These are phyloP conservation scores for Tephrocybe sp. DNA, from an alignment of 768 basidiomycete species.

Conservation along the genomic window DNA sequence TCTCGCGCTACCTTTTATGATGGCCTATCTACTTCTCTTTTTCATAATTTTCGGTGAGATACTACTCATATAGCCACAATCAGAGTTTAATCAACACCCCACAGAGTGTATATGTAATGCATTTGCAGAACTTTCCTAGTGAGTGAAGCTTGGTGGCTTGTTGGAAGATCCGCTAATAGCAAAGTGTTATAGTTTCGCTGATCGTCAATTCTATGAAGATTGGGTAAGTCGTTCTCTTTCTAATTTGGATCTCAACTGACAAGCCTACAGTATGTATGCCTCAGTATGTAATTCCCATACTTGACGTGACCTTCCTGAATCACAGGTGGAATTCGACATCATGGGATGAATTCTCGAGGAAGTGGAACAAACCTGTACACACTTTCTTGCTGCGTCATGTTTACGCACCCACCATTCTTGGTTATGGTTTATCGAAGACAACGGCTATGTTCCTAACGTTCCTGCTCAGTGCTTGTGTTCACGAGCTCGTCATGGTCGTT, in stretches of 20 bases:
- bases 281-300: background rate
- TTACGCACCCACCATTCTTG: constrained; percentile 83
- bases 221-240: constrained; percentile 54
- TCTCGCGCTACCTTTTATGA: constrained; percentile 90
- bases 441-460: constrained; percentile 95
- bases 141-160: constrained; percentile 24
- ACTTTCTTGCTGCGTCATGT: constrained; percentile 93
- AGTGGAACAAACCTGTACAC: constrained; percentile 98
- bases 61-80: background rate
- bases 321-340: constrained; percentile 94
- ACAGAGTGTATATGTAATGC: constrained; percentile 95
- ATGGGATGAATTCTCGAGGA: constrained; percentile 96
- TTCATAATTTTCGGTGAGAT: constrained; percentile 78
- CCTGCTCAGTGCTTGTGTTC: constrained; percentile 82
- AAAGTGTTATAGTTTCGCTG: constrained; percentile 71
- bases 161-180: constrained; percentile 1
- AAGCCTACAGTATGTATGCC: constrained; percentile 14
- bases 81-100: background rate
- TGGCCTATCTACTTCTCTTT: constrained; percentile 85
- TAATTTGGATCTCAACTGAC: background rate
- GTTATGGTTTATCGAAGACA: constrained; percentile 71
- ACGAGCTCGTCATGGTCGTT: constrained; percentile 96
- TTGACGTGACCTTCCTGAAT: background rate
- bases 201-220: constrained; percentile 96
- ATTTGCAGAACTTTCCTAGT: constrained; percentile 93